Evolutionary conservation across 345 rosid species (phyloP), one percentile per base, ranked within the genome.

Genomic region (Cardamine occulta): DNA sequence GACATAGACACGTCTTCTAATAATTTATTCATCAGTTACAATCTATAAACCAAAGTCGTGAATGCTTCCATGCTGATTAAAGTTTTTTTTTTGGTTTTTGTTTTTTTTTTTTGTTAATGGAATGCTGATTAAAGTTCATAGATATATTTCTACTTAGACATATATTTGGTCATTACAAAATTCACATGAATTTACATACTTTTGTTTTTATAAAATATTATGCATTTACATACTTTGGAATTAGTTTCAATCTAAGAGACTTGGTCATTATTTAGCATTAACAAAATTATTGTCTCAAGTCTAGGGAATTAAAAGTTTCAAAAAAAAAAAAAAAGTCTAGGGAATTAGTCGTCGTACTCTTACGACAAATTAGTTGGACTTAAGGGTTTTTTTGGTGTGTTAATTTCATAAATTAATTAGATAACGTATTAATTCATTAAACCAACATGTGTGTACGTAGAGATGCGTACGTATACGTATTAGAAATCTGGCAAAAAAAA

Each of bases 361-460:
- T 54, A 54, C 66, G 75, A 70, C 71, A 76, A 54, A 34, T 45
- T 76, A 72, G 75, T 76, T 76, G 75, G 75, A 69, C 75, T 69
- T 76, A n/a, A 68, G 60, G 14, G 1, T 72, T 45, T 5, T 62
- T n/a, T 8, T 18, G 17, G 35, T 42, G 56, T 52, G 32, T 39
- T 8, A 75, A 17, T 24, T 39, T 61, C 5, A 29, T 14, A 35
- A 54, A 63, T 40, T 9, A 67, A 37, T 11, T 54, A 24, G 11
- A 53, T 28, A 63, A 4, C 48, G 42, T 45, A 23, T 61, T 11
- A 44, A 24, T 55, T 21, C 15, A 28, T 56, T 23, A 12, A 53
- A 45, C 52, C 42, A 60, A 76, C 74, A 76, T 45, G 72, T 70
- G 61, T 35, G 56, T 58, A 39, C 49, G 13, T 12, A 66, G 73